These are phyloP conservation scores for Gentiana straminea DNA, from an alignment of 257 asterid genomes.

Conservation along the genomic window DNA sequence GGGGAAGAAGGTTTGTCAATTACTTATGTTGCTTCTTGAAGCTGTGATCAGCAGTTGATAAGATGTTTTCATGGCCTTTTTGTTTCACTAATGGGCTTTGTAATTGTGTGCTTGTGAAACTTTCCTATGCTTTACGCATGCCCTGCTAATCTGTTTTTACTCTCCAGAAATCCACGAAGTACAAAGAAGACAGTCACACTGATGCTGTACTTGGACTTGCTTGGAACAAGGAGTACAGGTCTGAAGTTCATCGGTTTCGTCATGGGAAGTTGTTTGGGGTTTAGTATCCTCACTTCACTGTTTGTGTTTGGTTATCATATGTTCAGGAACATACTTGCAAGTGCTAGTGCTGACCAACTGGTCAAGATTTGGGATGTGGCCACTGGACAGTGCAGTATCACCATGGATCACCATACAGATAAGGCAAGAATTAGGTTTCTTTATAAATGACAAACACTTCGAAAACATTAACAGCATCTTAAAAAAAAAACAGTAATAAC, in stretches of 20 bases:
- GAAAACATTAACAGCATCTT: too few relatives aligned
- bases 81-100: not conserved
- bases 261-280: not conserved
- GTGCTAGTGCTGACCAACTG: slow-evolving; percentile 86
- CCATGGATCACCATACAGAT: slow-evolving; percentile 79
- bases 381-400: slow-evolving; percentile 55
- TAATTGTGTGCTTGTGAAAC: not conserved
- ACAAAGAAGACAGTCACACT: slow-evolving; percentile 77
- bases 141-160: slow-evolving; percentile 8
- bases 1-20: slow-evolving; percentile 56
- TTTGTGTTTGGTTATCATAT: slow-evolving; percentile 8
- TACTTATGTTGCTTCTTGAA: not conserved
- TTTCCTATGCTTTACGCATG: not conserved
- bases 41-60: not conserved
- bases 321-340: slow-evolving; percentile 77
- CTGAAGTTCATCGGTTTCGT: slow-evolving; percentile 3
- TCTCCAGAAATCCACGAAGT: slow-evolving; percentile 54
- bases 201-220: slow-evolving; percentile 89
- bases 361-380: slow-evolving; percentile 88
- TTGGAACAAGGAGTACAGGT: slow-evolving; percentile 94
- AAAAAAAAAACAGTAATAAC: too few relatives aligned
- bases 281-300: not conserved
- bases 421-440: slow-evolving; percentile 40
- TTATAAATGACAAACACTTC: not conserved
- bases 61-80: too few relatives aligned